Evolutionary conservation across 106 monocot species (phyloP), one percentile per base, ranked within the genome.

Genomic region (Dendrobium huoshanense): DNA sequence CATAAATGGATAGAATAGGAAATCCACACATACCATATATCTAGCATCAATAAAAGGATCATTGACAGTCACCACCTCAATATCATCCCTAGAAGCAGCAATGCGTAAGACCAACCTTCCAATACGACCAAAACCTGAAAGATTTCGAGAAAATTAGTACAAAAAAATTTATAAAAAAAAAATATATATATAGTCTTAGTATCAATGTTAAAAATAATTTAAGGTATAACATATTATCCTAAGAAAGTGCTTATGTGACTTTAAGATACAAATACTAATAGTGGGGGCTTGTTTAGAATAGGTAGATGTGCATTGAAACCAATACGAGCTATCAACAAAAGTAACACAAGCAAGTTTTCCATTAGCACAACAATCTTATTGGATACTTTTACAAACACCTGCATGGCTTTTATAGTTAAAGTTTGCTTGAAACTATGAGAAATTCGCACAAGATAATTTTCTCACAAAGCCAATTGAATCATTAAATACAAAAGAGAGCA

Each of bases 1-100:
- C 51, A 51, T 13, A 2, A 0, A 51, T 51, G 13, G 13, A 13
- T 51, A 51, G 13, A 51, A 51, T 51, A 15, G 13, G 10, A 51
- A 51, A 18, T 74, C 16, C 1, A 74, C 2, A 7, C 84, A 87
- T 81, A 97, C 97, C 97, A 97, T 97, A 82, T 97, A 97, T 73
- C 94, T 97, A 47, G 94, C 87, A 92, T 97, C 97, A 80, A 97
- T 86, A 33, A 97, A 97, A 64, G 97, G 97, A 87, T 97, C 97
- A 83, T 97, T 97, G 54, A 97, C 87, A 24, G 97, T 90, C 18
- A 94, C 89, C 19, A 97, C 92, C 64, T 97, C 94, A 81, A 94
- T 85, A 76, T 97, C 94, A 84, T 97, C 97, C 79, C 97, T 88
- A n/a, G 81, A 29, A 48, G 86, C 88, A 47, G 97, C 97, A 73